Evolutionary conservation across 2,329 filamentous ascomycete species (phyloP).

Genomic region (Bipolaris oryzae): DNA sequence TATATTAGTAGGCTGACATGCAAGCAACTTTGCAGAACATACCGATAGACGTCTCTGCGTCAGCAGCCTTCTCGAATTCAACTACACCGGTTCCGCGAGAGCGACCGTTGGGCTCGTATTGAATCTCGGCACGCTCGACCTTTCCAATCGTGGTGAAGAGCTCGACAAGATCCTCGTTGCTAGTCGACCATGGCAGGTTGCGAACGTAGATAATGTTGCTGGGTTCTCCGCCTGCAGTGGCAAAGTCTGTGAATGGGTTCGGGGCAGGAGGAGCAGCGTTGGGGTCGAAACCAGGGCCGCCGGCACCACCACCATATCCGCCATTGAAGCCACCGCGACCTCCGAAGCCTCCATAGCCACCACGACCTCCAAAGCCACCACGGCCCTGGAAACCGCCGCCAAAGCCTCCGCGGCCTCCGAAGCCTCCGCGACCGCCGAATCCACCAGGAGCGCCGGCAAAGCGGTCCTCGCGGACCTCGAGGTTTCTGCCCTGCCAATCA

Average conservation of each 20-base stretch:
- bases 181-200: constrained; percentile 98
- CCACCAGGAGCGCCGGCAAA: constrained; percentile 70
- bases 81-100: constrained; percentile 97
- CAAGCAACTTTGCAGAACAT: constrained; percentile 35
- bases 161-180: constrained; percentile 95
- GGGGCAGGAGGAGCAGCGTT: constrained; percentile 63
- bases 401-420: constrained; percentile 48
- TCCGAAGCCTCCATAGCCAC: constrained; percentile 51
- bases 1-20: constrained; percentile 30
- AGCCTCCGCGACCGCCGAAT: constrained; percentile 45
- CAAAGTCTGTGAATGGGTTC: constrained; percentile 93
- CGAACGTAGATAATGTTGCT: constrained; percentile 90
- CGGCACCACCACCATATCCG: constrained; percentile 49
- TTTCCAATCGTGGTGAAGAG: constrained; percentile 98
- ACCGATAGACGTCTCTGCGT: constrained; percentile 88
- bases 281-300: constrained; percentile 54
- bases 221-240: constrained; percentile 83
- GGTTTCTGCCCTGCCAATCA: constrained; percentile 91
- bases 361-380: constrained; percentile 30
- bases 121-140: constrained; percentile 97
- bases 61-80: constrained; percentile 81
- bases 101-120: constrained; percentile 95
- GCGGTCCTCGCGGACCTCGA: constrained; percentile 95
- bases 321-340: constrained; percentile 43
- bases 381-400: constrained; percentile 60